Percentiles rank a stretch among this genome's conserved stretches.
Conservation (phyloP, 257 asterid genomes). For the Fraxinus anomala region DNA sequence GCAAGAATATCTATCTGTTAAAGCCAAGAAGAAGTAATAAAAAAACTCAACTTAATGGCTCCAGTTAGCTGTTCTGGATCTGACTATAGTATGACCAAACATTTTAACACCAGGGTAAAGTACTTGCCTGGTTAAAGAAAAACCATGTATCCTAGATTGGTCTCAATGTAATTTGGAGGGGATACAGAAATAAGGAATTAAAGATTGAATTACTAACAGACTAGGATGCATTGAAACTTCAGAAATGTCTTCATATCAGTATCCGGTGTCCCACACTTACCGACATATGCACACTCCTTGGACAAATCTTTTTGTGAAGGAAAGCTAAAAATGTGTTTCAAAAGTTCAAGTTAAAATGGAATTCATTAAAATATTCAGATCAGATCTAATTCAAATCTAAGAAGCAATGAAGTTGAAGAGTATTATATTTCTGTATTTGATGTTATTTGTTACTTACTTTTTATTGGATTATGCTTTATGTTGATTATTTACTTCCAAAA, state of each 20-base stretch:
- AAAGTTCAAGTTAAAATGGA: neutral
- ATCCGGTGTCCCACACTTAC: neutral
- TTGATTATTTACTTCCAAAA: neutral
- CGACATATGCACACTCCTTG: neutral
- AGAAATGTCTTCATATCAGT: neutral
- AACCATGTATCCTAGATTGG: neutral
- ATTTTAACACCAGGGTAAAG: neutral
- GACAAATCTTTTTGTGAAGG: neutral
- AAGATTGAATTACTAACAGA: neutral
- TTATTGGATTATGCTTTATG: neutral
- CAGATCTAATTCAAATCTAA: neutral
- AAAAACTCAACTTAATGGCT: neutral
- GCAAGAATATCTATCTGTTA: neutral
- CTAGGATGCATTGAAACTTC: neutral
- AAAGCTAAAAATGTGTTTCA: neutral
- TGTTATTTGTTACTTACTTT: neutral
- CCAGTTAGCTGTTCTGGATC: conserved; percentile 1
- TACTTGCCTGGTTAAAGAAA: neutral
- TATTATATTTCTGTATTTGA: neutral
- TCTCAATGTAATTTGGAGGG: neutral
- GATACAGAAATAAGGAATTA: neutral
- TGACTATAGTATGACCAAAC: neutral
- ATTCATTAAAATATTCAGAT: neutral
- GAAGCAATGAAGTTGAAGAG: conserved; percentile 1
- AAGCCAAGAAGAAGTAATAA: neutral